Conservation (phyloP, 73 alveolate species). For the Tetrahymena thermophila region DNA sequence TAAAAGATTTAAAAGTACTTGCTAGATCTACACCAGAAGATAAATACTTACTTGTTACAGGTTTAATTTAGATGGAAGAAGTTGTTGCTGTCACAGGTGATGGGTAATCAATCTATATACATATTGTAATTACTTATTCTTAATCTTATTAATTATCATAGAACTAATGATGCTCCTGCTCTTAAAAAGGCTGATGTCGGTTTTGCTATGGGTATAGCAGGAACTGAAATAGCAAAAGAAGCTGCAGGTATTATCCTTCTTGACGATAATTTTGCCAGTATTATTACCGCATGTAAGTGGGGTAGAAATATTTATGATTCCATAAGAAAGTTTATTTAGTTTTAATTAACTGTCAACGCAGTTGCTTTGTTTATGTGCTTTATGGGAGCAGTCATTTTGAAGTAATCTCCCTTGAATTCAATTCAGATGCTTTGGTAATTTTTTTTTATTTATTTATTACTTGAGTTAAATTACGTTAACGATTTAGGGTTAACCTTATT, state of each 20-base stretch:
- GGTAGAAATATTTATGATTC: conserved; percentile 87
- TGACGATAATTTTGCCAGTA: conserved; percentile 94
- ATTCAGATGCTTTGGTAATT: conserved; percentile 88
- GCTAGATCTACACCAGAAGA: conserved; percentile 95
- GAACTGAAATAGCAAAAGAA: conserved; percentile 95
- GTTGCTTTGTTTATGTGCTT: conserved; percentile 80
- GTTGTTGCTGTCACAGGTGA: conserved; percentile 98
- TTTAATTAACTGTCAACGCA: conserved; percentile 87
- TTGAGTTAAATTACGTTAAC: conserved; percentile 68
- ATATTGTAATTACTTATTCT: neutral
- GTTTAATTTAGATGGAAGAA: conserved; percentile 73
- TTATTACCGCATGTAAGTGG: conserved; percentile 82
- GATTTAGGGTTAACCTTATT: conserved; percentile 77
- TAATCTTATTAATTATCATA: neutral
- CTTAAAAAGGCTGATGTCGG: conserved; percentile 87
- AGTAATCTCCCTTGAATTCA: conserved; percentile 81
- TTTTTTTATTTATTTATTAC: conserved; percentile 73
- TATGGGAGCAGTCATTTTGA: conserved; percentile 74
- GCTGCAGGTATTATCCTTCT: conserved; percentile 92
- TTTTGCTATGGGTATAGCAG: conserved; percentile 85
- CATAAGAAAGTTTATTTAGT: conserved; percentile 78
- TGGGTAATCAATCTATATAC: conserved; percentile 40
- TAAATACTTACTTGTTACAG: conserved; percentile 84
- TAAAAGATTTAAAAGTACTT: conserved; percentile 67
- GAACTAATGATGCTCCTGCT: conserved; percentile 95